Conservation (phyloP, 2,329 filamentous ascomycete species). For the Ophiocordyceps robertsii region DNA sequence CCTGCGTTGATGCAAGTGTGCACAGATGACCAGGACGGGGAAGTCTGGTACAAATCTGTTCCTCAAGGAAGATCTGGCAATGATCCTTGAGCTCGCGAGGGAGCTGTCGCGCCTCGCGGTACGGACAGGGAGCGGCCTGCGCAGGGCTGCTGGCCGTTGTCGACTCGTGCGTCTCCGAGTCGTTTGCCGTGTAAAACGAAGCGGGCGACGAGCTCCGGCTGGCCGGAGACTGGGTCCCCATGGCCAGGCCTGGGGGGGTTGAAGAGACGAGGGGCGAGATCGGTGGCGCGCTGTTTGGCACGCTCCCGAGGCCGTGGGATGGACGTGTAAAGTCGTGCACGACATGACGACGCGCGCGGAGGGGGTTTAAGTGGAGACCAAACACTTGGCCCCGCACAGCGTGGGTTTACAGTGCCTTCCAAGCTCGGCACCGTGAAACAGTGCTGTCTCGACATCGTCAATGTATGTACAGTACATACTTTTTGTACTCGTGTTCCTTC, state of each 20-base stretch:
- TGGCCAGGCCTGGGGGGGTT: background rate
- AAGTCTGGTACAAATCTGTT: slow-evolving; percentile 47
- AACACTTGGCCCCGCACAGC: no score
- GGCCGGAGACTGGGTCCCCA: background rate
- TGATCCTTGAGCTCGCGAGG: slow-evolving; percentile 53
- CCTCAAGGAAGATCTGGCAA: slow-evolving; percentile 61
- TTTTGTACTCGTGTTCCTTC: no score
- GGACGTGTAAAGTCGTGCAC: no score
- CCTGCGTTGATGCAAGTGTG: background rate
- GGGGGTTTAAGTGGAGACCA: no score
- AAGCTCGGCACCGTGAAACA: no score
- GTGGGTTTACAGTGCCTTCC: no score
- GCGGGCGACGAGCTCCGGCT: slow-evolving; percentile 16
- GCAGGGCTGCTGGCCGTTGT: slow-evolving; percentile 23
- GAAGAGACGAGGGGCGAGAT: no score
- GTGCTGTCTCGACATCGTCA: no score
- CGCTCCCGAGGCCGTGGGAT: no score
- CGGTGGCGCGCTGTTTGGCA: no score
- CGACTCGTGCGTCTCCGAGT: slow-evolving; percentile 14
- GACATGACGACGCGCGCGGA: no score
- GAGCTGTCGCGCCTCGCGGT: slow-evolving; percentile 40
- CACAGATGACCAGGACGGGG: background rate
- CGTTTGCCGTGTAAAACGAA: slow-evolving; percentile 22
- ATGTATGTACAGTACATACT: no score
- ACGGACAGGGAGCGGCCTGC: slow-evolving; percentile 20